A percentile compares a stretch with the other conserved stretches of the same genome.
These are phyloP conservation scores for Suhomyces sp. DNA, from an alignment of 805 yeast species.

Conservation along the genomic window DNA sequence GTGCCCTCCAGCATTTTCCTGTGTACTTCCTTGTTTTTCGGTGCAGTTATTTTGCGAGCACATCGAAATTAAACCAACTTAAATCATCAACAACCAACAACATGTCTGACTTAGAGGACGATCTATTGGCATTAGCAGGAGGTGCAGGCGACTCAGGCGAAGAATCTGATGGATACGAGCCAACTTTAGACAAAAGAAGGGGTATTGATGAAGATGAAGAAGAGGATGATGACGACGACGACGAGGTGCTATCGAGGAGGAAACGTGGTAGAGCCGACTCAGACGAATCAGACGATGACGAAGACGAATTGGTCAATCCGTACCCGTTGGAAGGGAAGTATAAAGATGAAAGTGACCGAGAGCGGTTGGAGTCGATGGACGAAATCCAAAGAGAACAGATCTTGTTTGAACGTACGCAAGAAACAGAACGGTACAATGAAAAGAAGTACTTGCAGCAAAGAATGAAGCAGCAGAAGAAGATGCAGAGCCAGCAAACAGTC, in stretches of 20 bases:
- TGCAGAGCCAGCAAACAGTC: conserved; percentile 5
- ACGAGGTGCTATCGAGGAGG: conserved; percentile 26
- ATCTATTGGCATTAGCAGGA: conserved; percentile 85
- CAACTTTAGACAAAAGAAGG: conserved; percentile 24
- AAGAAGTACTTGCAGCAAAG: conserved; percentile 80
- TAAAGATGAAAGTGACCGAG: conserved; percentile 77
- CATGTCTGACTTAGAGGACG: conserved; percentile 90
- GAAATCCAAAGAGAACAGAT: conserved; percentile 91
- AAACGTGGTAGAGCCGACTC: conserved; percentile 20
- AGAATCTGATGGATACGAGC: conserved; percentile 36
- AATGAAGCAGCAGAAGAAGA: conserved; percentile 51
- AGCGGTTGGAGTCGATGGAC: conserved; percentile 64
- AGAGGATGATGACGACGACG: conserved; percentile 21
- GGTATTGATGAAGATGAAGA: conserved; percentile 22
- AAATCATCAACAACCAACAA: background rate
- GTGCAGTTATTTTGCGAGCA: no score
- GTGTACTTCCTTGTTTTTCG: no score
- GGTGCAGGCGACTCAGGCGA: conserved; percentile 47
- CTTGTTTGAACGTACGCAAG: conserved; percentile 89
- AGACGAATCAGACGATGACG: conserved; percentile 18
- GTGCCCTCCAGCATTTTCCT: no score
- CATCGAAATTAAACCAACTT: background rate
- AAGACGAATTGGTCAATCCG: conserved; percentile 53
- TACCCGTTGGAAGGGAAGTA: conserved; percentile 93
- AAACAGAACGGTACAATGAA: conserved; percentile 84